phyloP scores from a whole-genome alignment of 1,284 basidiomycete species.

The Serendipita sp. region DNA sequence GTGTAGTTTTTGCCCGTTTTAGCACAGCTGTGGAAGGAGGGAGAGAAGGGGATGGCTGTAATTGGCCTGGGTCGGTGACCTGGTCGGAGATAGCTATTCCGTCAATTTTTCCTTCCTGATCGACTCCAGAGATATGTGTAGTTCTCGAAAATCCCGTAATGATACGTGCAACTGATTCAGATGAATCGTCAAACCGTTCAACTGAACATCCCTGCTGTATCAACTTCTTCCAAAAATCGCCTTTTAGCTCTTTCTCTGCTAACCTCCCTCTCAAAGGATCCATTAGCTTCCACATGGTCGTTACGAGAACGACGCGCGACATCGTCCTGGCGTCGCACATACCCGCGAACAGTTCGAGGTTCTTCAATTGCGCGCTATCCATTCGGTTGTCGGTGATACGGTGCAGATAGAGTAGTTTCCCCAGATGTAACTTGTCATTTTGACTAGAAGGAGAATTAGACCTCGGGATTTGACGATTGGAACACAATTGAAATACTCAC shows the following conservation, averaged over 20 bases:
- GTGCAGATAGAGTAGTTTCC: slow-evolving; percentile 11
- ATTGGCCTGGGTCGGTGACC: no score
- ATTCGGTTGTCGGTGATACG: slow-evolving; percentile 13
- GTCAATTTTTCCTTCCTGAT: no score
- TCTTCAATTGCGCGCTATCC: slow-evolving; percentile 8
- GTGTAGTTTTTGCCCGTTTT: no score
- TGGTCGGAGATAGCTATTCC: no score
- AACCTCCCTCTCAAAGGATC: slow-evolving; percentile 7
- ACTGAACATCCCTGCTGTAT: slow-evolving; percentile 15
- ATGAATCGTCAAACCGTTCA: slow-evolving; percentile 13
- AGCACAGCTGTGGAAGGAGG: no score
- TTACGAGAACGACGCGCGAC: slow-evolving; percentile 17
- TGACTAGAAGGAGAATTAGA: no score
- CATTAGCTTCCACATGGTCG: slow-evolving; percentile 18
- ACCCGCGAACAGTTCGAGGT: slow-evolving; percentile 9
- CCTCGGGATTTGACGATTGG: no score
- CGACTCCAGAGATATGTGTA: no score
- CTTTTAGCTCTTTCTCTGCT: slow-evolving; percentile 15
- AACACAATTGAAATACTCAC: no score
- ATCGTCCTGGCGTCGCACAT: slow-evolving; percentile 9
- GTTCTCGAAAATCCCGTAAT: no score
- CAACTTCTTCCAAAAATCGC: slow-evolving; percentile 17
- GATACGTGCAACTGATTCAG: slow-evolving; percentile 8
- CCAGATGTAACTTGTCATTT: not conserved
- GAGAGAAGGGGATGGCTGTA: no score